These are phyloP conservation scores for Lichtheimia ramosa DNA, from an alignment of 371 early-diverging fungal genomes.

Conservation along the genomic window DNA sequence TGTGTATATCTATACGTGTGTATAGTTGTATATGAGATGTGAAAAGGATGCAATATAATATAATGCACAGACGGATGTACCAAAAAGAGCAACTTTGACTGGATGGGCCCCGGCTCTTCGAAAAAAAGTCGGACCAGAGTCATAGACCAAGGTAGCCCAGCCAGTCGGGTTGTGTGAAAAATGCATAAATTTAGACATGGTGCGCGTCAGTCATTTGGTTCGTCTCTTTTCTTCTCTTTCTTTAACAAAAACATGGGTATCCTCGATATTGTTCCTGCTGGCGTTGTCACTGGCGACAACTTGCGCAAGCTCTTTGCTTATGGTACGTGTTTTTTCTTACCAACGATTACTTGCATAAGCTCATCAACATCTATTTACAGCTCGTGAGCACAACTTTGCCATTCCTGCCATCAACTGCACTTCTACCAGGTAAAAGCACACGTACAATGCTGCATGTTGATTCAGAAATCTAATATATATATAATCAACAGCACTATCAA, in stretches of 20 bases:
- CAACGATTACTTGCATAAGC: not conserved
- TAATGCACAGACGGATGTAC: no score
- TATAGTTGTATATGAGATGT: not conserved
- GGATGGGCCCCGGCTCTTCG: not conserved
- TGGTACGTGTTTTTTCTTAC: constrained; percentile 2
- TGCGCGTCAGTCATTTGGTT: constrained; percentile 1
- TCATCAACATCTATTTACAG: constrained; percentile 6
- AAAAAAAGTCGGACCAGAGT: not conserved
- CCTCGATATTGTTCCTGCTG: constrained; percentile 81
- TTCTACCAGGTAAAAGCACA: constrained; percentile 61
- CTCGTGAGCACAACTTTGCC: constrained; percentile 72
- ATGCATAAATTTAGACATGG: constrained; percentile 1
- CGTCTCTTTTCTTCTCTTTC: not conserved
- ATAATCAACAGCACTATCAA: constrained; percentile 66
- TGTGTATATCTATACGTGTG: not conserved
- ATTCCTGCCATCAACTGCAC: constrained; percentile 94
- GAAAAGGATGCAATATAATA: not conserved
- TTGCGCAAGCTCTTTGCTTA: constrained; percentile 81
- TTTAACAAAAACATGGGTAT: constrained; percentile 58
- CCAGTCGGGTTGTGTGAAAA: not conserved
- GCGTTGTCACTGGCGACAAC: constrained; percentile 88
- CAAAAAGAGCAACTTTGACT: no score
- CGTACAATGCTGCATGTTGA: no score
- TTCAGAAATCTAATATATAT: no score
- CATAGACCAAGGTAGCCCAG: not conserved